Conservation (phyloP, 1,284 basidiomycete species). For the Microbotryum intermedium region DNA sequence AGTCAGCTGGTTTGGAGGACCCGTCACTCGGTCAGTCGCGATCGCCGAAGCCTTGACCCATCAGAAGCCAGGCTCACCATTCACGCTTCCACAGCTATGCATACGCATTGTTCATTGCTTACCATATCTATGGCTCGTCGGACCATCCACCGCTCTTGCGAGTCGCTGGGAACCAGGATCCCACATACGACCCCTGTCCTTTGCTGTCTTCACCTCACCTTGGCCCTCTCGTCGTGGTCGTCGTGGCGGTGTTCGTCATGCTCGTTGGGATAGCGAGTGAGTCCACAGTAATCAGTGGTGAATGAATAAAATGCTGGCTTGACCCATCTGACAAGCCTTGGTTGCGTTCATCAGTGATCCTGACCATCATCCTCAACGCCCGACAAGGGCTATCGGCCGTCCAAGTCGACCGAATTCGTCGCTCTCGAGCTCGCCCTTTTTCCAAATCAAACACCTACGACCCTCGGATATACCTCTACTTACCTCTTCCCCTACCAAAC, state of each 20-base stretch:
- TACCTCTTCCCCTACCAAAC: conserved; percentile 3
- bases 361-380: conserved; percentile 11
- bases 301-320: no score
- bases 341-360: conserved; percentile 4
- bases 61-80: neutral
- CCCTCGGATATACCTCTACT: conserved; percentile 9
- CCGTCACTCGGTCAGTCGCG: conserved; percentile 11
- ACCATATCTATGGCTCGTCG: conserved; percentile 1
- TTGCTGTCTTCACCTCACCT: neutral
- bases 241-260: neutral
- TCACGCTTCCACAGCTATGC: conserved; percentile 7
- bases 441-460: conserved; percentile 3
- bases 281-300: no score
- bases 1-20: conserved; percentile 22
- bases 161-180: neutral
- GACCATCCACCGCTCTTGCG: conserved; percentile 5
- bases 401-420: conserved; percentile 16
- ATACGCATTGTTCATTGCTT: conserved; percentile 10
- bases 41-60: neutral
- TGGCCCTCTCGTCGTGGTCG: conserved; percentile 10
- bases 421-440: neutral
- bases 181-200: neutral
- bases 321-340: no score
- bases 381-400: conserved; percentile 9
- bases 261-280: conserved; percentile 9